Evolutionary conservation across 345 rosid species (phyloP).

Genomic region (Aegle marmelos): DNA sequence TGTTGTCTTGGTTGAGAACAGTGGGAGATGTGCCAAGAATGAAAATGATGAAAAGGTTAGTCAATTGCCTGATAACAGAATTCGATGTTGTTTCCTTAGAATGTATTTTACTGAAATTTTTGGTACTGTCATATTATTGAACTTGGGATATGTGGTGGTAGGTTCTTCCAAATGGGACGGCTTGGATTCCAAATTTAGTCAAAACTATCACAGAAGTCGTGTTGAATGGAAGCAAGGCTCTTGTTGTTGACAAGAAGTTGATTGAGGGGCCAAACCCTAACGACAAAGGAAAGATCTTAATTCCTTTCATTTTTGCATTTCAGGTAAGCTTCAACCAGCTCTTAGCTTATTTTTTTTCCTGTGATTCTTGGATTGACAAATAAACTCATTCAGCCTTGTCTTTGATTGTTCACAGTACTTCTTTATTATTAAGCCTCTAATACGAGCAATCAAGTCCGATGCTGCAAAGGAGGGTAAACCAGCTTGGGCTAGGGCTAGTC

Average conservation of each 20-base stretch:
- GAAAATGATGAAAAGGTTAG: slow-evolving; percentile 60
- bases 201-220: slow-evolving; percentile 41
- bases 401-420: slow-evolving; percentile 32
- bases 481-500: slow-evolving; percentile 24
- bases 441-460: slow-evolving; percentile 44
- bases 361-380: background rate
- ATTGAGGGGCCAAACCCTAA: slow-evolving; percentile 57
- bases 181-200: slow-evolving; percentile 52
- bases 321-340: slow-evolving; percentile 36
- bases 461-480: slow-evolving; percentile 37
- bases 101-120: background rate
- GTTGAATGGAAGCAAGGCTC: slow-evolving; percentile 37
- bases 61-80: background rate
- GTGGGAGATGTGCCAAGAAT: slow-evolving; percentile 60
- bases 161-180: slow-evolving; percentile 52
- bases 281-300: slow-evolving; percentile 42
- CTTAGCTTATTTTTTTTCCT: background rate
- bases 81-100: background rate
- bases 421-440: slow-evolving; percentile 37
- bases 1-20: slow-evolving; percentile 53
- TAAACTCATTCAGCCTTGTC: background rate
- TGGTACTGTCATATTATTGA: background rate
- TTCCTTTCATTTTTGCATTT: slow-evolving; percentile 43
- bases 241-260: slow-evolving; percentile 51
- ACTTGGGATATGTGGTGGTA: slow-evolving; percentile 9